A percentile compares a stretch with the other conserved stretches of the same genome.
Evolutionary conservation across 305 asterid genomes (phyloP).

Genomic region (Stenogyne calaminthoides): DNA sequence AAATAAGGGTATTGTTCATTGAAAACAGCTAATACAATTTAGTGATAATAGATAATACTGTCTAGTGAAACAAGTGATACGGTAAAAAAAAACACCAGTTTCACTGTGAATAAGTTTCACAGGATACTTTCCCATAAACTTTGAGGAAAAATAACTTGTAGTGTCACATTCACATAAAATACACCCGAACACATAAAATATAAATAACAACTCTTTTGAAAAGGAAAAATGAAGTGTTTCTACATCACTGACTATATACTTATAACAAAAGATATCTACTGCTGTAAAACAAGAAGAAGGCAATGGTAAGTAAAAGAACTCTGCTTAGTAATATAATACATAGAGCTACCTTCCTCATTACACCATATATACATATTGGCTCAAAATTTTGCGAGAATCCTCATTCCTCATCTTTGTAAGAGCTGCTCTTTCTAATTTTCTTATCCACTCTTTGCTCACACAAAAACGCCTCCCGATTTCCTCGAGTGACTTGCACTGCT

Average conservation of each 20-base stretch:
- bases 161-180: not conserved
- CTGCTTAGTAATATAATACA: not conserved
- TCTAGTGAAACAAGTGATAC: no score
- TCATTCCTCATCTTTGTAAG: slow-evolving; percentile 55
- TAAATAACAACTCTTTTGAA: not conserved
- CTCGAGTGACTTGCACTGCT: slow-evolving; percentile 61
- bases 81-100: no score
- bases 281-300: not conserved
- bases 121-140: no score
- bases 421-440: slow-evolving; percentile 71
- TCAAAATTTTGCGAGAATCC: slow-evolving; percentile 48
- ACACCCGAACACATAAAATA: not conserved
- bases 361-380: slow-evolving; percentile 48
- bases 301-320: not conserved
- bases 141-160: not conserved
- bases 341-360: slow-evolving; percentile 2
- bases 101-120: no score
- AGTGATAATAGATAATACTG: no score
- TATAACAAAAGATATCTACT: not conserved
- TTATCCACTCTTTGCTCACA: slow-evolving; percentile 95
- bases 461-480: slow-evolving; percentile 65
- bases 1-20: no score
- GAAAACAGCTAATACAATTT: no score
- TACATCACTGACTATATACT: slow-evolving; percentile 7
- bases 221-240: slow-evolving; percentile 6